Base-by-base conservation (phyloP, 73 alveolate genomes). In the Paramecium tetraurelia region DNA sequence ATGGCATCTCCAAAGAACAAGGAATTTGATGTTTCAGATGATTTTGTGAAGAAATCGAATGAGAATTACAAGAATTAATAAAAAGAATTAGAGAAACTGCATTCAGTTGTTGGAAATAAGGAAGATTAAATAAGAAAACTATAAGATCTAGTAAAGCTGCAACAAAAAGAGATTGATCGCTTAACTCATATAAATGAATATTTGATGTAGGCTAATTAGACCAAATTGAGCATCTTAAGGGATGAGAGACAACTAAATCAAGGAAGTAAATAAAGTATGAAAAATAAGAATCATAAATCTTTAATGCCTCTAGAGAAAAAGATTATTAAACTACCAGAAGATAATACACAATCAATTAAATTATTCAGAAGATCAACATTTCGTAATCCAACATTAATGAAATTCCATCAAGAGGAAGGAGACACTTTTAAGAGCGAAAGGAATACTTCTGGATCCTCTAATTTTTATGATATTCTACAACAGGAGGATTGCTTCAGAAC, bases 151-250 rank as follows among this genome's bases (percentile, higher is more conserved):
- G 57, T 80, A 1, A 44, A 41, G 11, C 33, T 80, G 20, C 21
- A 80, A 43, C 46, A 80, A 18, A 80, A 80, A 27, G 90, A 80
- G 18, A 80, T 80, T 12, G 70, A 80, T 22, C 20, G 90, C 1
- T 46, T 80, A 22, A 80, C 90, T 12, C 75, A 80, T 35, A 80
- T 80, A 11, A 80, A 80, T 80, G 90, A 80, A 22, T 80, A 80
- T 33, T 35, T 80, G 38, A 41, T 80, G 90, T 24, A 80, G 18
- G 70, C 90, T 1, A 80, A 80, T 46, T 24, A 80, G 18, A 14
- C 70, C 0, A 80, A 80, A 43, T 24, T 80, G 10, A 80, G 75
- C 29, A 40, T 80, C 27, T 46, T 80, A 11, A n/a, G 90, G 20
- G 90, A 80, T 14, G 90, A 80, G 35, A 80, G 90, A 43, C 18